These are phyloP conservation scores for Monilinia fructicola DNA, from an alignment of 2,329 filamentous ascomycete genomes.

Conservation along the genomic window DNA sequence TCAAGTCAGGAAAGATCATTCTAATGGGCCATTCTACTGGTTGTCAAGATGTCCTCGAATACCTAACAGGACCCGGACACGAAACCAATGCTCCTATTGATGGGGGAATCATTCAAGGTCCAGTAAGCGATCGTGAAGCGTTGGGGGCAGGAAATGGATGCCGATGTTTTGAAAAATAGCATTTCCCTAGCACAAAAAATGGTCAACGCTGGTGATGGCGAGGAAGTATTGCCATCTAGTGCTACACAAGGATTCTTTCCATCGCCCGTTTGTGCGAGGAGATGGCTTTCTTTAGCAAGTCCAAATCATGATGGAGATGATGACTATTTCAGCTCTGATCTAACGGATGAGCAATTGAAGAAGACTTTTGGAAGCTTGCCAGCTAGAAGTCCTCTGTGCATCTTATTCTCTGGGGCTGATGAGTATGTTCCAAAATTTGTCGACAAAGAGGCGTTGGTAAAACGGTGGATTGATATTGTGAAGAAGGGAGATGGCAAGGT, in stretches of 20 bases:
- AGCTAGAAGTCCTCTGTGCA: slow-evolving; percentile 46
- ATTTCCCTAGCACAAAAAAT: slow-evolving; percentile 45
- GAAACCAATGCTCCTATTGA: slow-evolving; percentile 49
- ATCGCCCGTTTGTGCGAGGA: slow-evolving; percentile 53
- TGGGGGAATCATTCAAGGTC: slow-evolving; percentile 65
- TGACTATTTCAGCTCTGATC: slow-evolving; percentile 67
- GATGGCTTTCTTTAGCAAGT: slow-evolving; percentile 59
- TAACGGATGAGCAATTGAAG: slow-evolving; percentile 51
- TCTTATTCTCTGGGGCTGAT: slow-evolving; percentile 52
- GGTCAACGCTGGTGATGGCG: slow-evolving; percentile 45
- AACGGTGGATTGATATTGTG: slow-evolving; percentile 49
- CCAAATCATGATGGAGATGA: slow-evolving; percentile 58
- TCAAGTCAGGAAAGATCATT: slow-evolving; percentile 54
- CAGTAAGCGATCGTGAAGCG: slow-evolving; percentile 63
- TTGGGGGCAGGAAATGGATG: slow-evolving; percentile 43
- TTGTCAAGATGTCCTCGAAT: slow-evolving; percentile 67
- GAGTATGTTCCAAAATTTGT: slow-evolving; percentile 50
- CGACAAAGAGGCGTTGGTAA: slow-evolving; percentile 50
- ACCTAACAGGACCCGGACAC: slow-evolving; percentile 46
- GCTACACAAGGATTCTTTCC: slow-evolving; percentile 37
- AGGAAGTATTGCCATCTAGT: slow-evolving; percentile 46
- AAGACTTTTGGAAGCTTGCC: slow-evolving; percentile 57
- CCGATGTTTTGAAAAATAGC: slow-evolving; percentile 40
- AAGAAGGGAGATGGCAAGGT: slow-evolving; percentile 47
- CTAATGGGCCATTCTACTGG: slow-evolving; percentile 70